Evolutionary conservation across 2,329 filamentous ascomycete species (phyloP), one percentile per base, ranked within the genome.

Genomic region (Helicocarpus griseus): DNA sequence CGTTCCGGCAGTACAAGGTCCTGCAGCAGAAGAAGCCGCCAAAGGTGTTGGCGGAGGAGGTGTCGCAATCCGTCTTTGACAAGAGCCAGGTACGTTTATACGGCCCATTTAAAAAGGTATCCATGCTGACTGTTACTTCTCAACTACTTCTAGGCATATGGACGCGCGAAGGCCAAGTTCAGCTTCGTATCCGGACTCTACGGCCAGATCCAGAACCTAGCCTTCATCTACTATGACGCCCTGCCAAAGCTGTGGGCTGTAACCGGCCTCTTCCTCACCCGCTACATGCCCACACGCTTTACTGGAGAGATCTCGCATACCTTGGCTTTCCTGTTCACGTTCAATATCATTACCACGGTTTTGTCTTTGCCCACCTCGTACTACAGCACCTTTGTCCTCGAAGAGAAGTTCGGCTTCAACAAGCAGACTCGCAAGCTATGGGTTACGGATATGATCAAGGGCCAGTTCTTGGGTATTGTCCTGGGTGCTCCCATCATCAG

Each of bases 361-460:
- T 73, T 95, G 57, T 86, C 84, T 52, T 74, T 97, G 49, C 93
- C 93, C 2, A 80, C 83, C 54, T 86, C 83, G 51, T 83, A 96
- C 69, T 98, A 97, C 76, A 84, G 90, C 73, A 93, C 89, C 11
- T 98, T 98, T 65, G 87, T 97, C 45, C 77, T 98, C 51, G 93
- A 98, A 71, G 90, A 96, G 73, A 87, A 89, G 66, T 98, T 95
- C 62, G 93, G 93, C 47, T 98, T 98, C 81, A 98, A 98, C 73
- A 98, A 98, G 76, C 89, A 95, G 77, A 97, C 93, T 0, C 75
- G 89, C 51, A 83, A 83, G 69, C 77, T 97, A 28, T 98, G 91
- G 77, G 66, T 96, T 49, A 87, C 81, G 61, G 93, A 98, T 68
- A 83, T 95, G 74, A 69, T 97, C 73, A 98, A 98, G 78, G 83